Evolutionary conservation across 2,329 filamentous ascomycete genomes (phyloP), one percentile per base, ranked within the genome.

Genomic region (Nemania sp.): DNA sequence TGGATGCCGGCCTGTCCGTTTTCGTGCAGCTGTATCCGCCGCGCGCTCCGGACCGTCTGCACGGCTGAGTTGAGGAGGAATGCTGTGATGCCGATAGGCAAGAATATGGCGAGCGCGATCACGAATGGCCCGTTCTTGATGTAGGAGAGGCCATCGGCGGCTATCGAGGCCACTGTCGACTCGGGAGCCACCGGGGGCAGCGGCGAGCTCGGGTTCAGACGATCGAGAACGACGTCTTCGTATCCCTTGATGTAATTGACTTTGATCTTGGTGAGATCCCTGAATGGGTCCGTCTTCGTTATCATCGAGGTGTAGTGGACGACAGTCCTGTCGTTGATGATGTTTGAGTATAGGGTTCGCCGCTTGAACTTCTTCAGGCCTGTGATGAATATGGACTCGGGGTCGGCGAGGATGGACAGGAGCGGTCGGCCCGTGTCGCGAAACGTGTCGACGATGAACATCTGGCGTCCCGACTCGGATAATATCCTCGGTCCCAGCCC

Each of bases 401-500:
- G 87, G 66, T 97, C 93, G 5, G 93, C 90, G 32, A 98, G 81
- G 10, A 97, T 82, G 50, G 90, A 83, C 18, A 98, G 83, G 10
- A 98, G 80, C 0, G 93, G 91, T 42, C 87, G 84, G n/a, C 86
- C 88, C 0, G 91, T 96, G 63, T 91, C 87, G 60, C 92, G 87
- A 75, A 97, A 97, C 5, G 83, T 80, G 77, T 98, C 94, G 61
- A 95, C 90, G 57, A 87, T 87, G 74, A 97, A 98, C 10, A 98
- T 81, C 73, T 98, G 94, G 51, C 88, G 83, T 5, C 94, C 94
- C 0, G 92, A 96, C 71, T 86, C 87, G 59, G 91, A 96, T 5
- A 98, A 77, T 0, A 89, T 92, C 57, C 90, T 83, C 1, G 92
- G 88, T 46, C 92, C 94, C 3, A 98, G 74, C n/a, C 89, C 84